Base-by-base conservation (phyloP, 352 stramenopile genomes). In the Globisporangium sylvaticum region DNA sequence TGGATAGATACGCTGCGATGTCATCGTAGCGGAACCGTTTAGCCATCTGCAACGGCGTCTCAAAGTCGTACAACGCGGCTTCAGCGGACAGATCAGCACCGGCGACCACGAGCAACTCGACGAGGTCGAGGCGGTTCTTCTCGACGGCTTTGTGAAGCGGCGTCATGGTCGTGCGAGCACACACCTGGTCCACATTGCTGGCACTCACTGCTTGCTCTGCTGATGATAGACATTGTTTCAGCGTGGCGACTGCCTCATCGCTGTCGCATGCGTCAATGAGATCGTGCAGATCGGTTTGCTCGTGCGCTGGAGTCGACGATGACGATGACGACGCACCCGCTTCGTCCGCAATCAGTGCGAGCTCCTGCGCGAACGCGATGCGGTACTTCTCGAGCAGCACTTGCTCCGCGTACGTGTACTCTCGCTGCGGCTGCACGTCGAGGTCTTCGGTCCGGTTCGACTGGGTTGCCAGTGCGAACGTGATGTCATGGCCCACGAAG, bases 131-230 rank as follows among this genome's bases (percentile, higher is more conserved):
- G 10, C 73, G 75, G 46, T 84, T 74, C 66, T 81, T 84, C 62
- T 90, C 82, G 48, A 90, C 80, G 7, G 82, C 82, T 67, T 87
- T 87, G 62, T 90, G 82, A 32, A 90, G 37, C n/a, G 77, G 75
- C 20, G 82, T 87, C 79, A 90, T 87, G 37, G 70, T 83, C 18
- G 79, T 85, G 14, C 82, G 82, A 65, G 68, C 1, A 59, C 82
- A 90, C 10, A 87, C 53, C 44, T 70, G 68, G 37, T 84, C 76
- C 42, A 90, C 54, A 25, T 55, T 52, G 59, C 71, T 62, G 4
- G 65, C 34, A 66, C 67, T 46, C 15, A 14, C 15, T 46, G 39
- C 54, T 46, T 66, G 25, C 27, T 20, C 53, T 53, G 7, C 15
- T 18, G 22, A 54, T 37, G 3, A 37, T 42, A 58, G 71, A 20